phyloP scores from a whole-genome alignment of 2,329 filamentous ascomycete genomes.

The Phialophora tarda region DNA sequence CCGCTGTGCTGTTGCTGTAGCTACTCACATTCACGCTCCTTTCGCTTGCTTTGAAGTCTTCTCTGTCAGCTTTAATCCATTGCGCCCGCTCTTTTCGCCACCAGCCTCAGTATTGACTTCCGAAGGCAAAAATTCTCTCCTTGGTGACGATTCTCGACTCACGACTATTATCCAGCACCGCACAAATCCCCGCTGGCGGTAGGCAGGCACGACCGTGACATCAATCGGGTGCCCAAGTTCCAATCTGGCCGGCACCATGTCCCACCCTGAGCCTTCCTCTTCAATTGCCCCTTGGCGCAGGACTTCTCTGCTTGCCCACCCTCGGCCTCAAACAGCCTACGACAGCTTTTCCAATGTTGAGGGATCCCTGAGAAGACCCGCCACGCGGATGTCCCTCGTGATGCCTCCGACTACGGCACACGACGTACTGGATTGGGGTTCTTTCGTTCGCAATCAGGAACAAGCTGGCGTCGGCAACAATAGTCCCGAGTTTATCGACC shows the following conservation, averaged over 20 bases:
- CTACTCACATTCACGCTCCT: conserved; percentile 9
- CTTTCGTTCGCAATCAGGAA: conserved; percentile 31
- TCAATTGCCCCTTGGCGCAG: conserved; percentile 45
- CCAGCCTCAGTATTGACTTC: conserved; percentile 1
- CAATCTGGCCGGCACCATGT: conserved; percentile 25
- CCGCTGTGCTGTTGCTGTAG: conserved; percentile 1
- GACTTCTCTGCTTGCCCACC: conserved; percentile 48
- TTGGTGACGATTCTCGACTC: not conserved
- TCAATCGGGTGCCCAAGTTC: not conserved
- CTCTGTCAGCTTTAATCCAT: conserved; percentile 9
- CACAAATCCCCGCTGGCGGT: not conserved
- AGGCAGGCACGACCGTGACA: conserved; percentile 10
- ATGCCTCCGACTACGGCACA: conserved; percentile 10
- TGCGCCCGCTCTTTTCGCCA: conserved; percentile 14
- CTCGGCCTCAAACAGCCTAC: conserved; percentile 47
- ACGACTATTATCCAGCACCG: not conserved
- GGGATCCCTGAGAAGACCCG: conserved; percentile 15
- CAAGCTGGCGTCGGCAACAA: conserved; percentile 22
- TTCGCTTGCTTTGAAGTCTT: conserved; percentile 9
- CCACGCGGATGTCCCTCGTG: conserved; percentile 31
- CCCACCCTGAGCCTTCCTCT: conserved; percentile 38
- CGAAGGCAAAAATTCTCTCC: not conserved
- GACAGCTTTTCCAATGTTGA: conserved; percentile 18
- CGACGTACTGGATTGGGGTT: conserved; percentile 34
- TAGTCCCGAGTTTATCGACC: conserved; percentile 27